phyloP scores from a whole-genome alignment of 305 asterid genomes.

The Caryopteris hybrid region DNA sequence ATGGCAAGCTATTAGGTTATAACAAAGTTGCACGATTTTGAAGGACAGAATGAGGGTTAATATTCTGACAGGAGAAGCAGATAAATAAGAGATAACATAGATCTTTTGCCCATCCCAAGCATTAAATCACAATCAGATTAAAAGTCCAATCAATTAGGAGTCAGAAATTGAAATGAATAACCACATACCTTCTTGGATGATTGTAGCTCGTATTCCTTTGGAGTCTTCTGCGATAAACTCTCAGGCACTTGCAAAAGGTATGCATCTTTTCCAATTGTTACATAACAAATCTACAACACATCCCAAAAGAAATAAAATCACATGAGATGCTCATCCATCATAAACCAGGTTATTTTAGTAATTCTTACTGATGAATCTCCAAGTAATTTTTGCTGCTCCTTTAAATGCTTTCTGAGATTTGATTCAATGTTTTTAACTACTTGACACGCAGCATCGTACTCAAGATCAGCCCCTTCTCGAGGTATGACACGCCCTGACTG shows the following conservation, averaged over 20 bases:
- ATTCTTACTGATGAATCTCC: conserved; percentile 83
- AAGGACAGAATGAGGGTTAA: background rate
- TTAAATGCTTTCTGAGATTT: conserved; percentile 63
- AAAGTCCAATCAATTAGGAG: background rate
- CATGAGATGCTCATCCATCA: conserved; percentile 5
- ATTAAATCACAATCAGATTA: background rate
- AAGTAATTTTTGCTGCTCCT: conserved; percentile 72
- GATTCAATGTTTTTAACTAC: conserved; percentile 61
- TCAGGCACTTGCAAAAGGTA: conserved; percentile 97
- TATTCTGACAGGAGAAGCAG: background rate
- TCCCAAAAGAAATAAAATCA: conserved; percentile 17
- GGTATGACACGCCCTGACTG: conserved; percentile 91
- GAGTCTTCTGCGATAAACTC: conserved; percentile 57
- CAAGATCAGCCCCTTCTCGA: conserved; percentile 82
- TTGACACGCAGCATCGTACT: conserved; percentile 84
- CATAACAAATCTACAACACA: conserved; percentile 62
- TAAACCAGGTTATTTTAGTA: conserved; percentile 11
- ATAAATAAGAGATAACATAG: background rate
- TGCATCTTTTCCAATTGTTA: conserved; percentile 78
- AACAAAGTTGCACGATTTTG: background rate
- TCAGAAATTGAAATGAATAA: conserved; percentile 2
- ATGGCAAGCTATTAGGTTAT: background rate
- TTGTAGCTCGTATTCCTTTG: conserved; percentile 76
- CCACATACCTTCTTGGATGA: conserved; percentile 86
- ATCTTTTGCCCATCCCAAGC: background rate